Conservation (phyloP, 345 rosid genomes). For the Eucalyptus pumila region DNA sequence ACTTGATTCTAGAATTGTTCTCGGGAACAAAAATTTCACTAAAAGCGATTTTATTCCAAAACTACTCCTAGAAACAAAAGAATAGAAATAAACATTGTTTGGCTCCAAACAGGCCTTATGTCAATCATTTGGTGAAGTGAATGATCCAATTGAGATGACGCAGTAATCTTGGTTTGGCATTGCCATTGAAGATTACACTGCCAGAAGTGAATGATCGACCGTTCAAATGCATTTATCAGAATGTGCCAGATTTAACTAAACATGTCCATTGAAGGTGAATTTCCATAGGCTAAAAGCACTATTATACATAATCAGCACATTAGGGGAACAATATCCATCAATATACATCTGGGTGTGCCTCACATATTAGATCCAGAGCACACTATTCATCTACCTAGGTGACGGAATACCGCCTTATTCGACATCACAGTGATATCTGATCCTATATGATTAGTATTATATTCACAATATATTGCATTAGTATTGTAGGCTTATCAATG, state of each 20-base stretch:
- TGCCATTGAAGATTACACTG: background rate
- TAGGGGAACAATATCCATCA: background rate
- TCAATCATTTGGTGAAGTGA: background rate
- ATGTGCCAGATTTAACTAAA: background rate
- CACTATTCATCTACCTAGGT: background rate
- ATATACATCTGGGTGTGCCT: background rate
- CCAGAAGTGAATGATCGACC: background rate
- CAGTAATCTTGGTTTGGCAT: background rate
- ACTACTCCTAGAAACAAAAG: no score
- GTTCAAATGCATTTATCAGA: background rate
- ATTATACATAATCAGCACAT: background rate
- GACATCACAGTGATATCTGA: background rate
- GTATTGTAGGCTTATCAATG: background rate
- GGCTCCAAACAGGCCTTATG: background rate
- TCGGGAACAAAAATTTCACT: accelerated
- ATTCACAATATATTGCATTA: background rate
- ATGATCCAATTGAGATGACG: background rate
- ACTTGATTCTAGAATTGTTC: no score
- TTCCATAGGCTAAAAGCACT: background rate
- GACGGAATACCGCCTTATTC: background rate
- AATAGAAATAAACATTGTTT: no score
- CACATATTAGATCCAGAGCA: background rate
- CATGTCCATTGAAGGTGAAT: background rate
- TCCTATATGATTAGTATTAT: background rate
- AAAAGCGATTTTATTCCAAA: no score